phyloP scores from a whole-genome alignment of 208 protist species.

The Leishmania braziliensis region DNA sequence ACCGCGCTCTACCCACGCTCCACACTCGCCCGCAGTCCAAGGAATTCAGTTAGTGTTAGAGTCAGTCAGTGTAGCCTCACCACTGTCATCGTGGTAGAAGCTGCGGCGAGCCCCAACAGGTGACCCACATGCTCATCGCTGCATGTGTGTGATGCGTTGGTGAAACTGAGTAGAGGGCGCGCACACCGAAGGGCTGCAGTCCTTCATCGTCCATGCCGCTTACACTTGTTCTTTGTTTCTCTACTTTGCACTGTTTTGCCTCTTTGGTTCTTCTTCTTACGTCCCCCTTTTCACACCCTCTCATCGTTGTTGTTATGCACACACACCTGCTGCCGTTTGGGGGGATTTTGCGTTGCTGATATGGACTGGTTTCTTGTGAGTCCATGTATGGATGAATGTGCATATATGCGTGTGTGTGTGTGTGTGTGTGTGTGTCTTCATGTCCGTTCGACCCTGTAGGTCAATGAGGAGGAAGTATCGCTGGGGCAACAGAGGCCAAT shows the following conservation, averaged over 20 bases:
- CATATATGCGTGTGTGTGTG: neutral
- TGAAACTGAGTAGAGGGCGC: neutral
- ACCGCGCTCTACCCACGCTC: neutral
- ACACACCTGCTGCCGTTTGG: neutral
- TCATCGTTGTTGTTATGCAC: neutral
- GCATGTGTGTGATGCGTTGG: neutral
- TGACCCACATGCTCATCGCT: neutral
- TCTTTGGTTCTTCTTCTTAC: neutral
- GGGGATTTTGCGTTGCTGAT: neutral
- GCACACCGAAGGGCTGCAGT: neutral
- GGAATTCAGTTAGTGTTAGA: neutral
- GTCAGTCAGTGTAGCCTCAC: neutral
- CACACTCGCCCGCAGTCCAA: neutral
- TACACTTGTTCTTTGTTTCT: neutral
- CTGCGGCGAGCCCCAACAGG: neutral
- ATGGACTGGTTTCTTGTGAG: neutral
- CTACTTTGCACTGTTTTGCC: neutral
- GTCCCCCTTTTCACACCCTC: neutral
- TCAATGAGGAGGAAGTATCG: neutral
- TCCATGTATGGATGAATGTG: neutral
- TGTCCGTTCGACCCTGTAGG: neutral
- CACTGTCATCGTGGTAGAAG: neutral
- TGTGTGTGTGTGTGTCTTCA: neutral
- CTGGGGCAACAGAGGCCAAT: neutral
- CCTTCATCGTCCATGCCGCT: neutral